Evolutionary conservation across 768 basidiomycete species (phyloP).

Genomic region (Pulveroboletus sp.): DNA sequence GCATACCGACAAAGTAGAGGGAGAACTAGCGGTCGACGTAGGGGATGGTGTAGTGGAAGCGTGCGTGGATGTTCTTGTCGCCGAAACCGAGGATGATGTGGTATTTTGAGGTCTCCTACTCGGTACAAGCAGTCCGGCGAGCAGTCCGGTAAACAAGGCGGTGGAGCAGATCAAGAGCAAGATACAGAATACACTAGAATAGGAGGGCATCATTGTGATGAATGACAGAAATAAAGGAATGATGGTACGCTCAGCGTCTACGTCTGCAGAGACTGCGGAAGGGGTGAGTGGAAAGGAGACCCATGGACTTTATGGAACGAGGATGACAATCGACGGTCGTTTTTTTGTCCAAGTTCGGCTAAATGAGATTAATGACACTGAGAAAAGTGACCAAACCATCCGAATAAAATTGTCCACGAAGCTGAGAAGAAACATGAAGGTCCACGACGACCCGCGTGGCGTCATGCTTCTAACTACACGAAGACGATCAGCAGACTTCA

Average conservation of each 20-base stretch:
- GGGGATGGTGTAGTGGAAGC: background rate
- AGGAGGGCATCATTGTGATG: constrained; percentile 14
- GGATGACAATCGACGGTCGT: constrained; percentile 5
- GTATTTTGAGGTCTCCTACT: constrained; percentile 3
- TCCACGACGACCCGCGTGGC: too few relatives aligned
- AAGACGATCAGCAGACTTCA: too few relatives aligned
- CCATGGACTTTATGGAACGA: constrained; percentile 5
- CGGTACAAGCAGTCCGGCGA: constrained; percentile 14
- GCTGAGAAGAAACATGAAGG: too few relatives aligned
- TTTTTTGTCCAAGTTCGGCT: background rate
- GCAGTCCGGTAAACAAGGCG: too few relatives aligned
- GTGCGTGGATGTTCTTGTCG: background rate
- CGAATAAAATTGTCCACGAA: too few relatives aligned
- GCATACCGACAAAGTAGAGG: constrained; percentile 18
- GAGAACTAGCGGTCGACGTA: background rate
- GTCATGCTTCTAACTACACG: too few relatives aligned
- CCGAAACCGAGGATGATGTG: background rate
- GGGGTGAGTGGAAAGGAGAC: background rate
- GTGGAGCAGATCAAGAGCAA: constrained; percentile 9
- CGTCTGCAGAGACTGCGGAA: background rate
- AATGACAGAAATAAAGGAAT: background rate
- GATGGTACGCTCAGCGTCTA: background rate
- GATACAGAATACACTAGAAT: constrained; percentile 1
- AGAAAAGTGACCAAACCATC: too few relatives aligned
- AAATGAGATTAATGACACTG: background rate